phyloP scores from a whole-genome alignment of 2,329 filamentous ascomycete species.

The Sclerotinia glacialis region DNA sequence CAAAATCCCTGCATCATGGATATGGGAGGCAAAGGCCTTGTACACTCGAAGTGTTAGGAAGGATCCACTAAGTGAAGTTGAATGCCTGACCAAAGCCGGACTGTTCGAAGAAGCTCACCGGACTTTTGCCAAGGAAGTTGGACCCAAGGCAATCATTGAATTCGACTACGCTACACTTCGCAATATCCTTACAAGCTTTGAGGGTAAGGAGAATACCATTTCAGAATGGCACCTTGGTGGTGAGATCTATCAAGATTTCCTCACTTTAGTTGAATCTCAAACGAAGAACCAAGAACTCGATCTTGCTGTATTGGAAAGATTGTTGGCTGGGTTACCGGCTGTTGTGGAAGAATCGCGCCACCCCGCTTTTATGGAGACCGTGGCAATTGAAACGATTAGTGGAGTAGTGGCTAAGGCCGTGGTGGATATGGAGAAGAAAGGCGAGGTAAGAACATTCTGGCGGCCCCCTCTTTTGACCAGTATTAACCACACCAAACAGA shows the following conservation, averaged over 20 bases:
- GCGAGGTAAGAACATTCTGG: constrained; percentile 49
- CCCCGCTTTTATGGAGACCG: constrained; percentile 55
- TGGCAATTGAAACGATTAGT: constrained; percentile 80
- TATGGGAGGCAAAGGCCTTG: constrained; percentile 83
- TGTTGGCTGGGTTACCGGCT: constrained; percentile 56
- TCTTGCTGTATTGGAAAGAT: constrained; percentile 51
- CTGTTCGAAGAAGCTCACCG: constrained; percentile 79
- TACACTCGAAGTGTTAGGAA: constrained; percentile 72
- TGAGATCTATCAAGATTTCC: constrained; percentile 68
- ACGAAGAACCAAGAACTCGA: constrained; percentile 43
- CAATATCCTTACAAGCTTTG: constrained; percentile 69
- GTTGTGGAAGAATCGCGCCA: constrained; percentile 42
- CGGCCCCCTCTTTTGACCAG: not conserved
- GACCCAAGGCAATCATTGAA: constrained; percentile 77
- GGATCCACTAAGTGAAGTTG: constrained; percentile 68
- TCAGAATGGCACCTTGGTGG: constrained; percentile 76
- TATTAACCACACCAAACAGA: constrained; percentile 35
- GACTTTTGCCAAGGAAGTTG: constrained; percentile 77
- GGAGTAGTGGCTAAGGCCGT: constrained; percentile 67
- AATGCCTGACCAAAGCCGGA: constrained; percentile 74
- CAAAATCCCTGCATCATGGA: constrained; percentile 71
- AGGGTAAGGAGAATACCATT: constrained; percentile 59
- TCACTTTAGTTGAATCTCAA: constrained; percentile 50
- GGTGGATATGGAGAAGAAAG: constrained; percentile 52
- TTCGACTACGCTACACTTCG: constrained; percentile 71